These are phyloP conservation scores for Crucibulum laeve DNA, from an alignment of 768 basidiomycete genomes.

Conservation along the genomic window DNA sequence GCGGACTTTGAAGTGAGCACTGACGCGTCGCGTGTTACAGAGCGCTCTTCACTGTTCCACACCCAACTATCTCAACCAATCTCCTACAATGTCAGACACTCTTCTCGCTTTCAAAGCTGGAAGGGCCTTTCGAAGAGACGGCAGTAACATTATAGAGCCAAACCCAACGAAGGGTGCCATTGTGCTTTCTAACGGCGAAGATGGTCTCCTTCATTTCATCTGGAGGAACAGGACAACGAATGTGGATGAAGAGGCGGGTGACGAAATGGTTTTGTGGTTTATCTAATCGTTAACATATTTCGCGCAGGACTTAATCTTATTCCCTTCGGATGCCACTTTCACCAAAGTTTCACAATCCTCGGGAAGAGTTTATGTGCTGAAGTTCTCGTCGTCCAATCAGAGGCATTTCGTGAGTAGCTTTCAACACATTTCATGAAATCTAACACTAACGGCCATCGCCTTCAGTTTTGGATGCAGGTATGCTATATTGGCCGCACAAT, in stretches of 20 bases:
- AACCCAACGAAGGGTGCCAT: conserved; percentile 71
- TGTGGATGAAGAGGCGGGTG: conserved; percentile 54
- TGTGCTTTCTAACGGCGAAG: conserved; percentile 62
- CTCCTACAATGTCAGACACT: conserved; percentile 33
- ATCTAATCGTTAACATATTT: conserved; percentile 1
- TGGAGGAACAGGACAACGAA: conserved; percentile 74
- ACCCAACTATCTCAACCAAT: conserved; percentile 13
- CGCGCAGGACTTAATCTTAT: conserved; percentile 76
- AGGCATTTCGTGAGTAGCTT: conserved; percentile 75
- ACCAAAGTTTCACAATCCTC: conserved; percentile 63
- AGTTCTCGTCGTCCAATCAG: conserved; percentile 87
- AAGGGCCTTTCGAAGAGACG: conserved; percentile 64
- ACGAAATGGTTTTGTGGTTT: background rate
- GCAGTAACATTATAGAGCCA: conserved; percentile 66
- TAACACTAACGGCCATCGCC: conserved; percentile 7
- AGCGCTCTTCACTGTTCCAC: conserved; percentile 1
- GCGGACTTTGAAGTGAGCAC: conserved; percentile 30
- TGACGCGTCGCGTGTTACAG: conserved; percentile 34
- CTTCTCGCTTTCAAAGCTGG: conserved; percentile 66
- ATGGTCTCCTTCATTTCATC: conserved; percentile 71
- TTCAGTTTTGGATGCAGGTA: conserved; percentile 88
- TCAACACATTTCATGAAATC: background rate
- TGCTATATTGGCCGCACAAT: background rate
- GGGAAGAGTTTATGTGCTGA: conserved; percentile 82
- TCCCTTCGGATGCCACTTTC: conserved; percentile 83